These are phyloP conservation scores for Rutidosis leptorrhynchoides DNA, from an alignment of 129 eudicot genomes.

Conservation along the genomic window DNA sequence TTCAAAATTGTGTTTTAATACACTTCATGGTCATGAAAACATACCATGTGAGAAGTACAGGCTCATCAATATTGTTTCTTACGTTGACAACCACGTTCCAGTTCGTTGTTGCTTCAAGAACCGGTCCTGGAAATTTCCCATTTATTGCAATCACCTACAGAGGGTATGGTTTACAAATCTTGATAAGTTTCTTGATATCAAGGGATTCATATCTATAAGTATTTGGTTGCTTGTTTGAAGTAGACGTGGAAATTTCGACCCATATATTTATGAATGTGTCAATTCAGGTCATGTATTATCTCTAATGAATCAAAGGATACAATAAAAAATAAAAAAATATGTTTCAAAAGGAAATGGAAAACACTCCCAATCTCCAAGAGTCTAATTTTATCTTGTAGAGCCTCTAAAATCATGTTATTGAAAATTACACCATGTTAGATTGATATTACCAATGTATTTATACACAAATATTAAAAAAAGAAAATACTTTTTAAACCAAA, in stretches of 20 bases:
- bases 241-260: neutral
- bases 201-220: neutral
- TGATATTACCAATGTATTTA: neutral
- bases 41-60: constrained; percentile 93
- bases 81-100: constrained; percentile 94
- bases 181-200: constrained; percentile 3
- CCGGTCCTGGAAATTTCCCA: constrained; percentile 92
- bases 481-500: neutral
- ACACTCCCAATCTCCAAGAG: neutral
- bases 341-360: neutral
- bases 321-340: neutral
- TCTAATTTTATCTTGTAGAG: neutral
- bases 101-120: constrained; percentile 87
- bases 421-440: neutral
- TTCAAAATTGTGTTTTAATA: neutral
- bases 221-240: neutral
- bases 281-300: neutral
- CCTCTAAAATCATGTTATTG: neutral
- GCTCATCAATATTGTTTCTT: constrained; percentile 83
- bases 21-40: neutral
- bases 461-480: neutral
- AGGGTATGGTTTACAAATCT: constrained; percentile 12
- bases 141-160: constrained; percentile 82
- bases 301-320: neutral
- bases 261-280: neutral